Conservation (phyloP, 2,329 filamentous ascomycete genomes). For the Claviceps spartinae region DNA sequence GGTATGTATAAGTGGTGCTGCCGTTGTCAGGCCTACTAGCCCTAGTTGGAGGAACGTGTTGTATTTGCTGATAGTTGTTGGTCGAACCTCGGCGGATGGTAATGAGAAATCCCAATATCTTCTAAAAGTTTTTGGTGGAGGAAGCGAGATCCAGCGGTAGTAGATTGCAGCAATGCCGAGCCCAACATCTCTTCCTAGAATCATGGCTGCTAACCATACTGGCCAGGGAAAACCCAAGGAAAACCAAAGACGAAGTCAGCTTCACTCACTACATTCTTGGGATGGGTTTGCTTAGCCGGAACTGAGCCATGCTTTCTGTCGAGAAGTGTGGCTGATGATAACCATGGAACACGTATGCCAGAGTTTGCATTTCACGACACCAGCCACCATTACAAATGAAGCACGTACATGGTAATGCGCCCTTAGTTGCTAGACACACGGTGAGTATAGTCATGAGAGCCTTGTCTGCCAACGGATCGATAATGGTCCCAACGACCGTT, state of each 20-base stretch:
- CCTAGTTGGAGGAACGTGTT: conserved; percentile 88
- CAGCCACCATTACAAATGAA: background rate
- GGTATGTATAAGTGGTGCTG: conserved; percentile 58
- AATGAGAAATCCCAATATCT: conserved; percentile 97
- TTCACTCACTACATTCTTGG: background rate
- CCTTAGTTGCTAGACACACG: conserved; percentile 71
- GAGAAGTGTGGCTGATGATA: too few species aligned
- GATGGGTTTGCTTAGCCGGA: too few species aligned
- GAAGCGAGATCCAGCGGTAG: conserved; percentile 89
- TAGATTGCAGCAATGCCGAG: conserved; percentile 81
- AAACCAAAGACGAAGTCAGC: background rate
- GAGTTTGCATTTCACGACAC: background rate
- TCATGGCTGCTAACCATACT: conserved; percentile 83
- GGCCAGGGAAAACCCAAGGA: background rate
- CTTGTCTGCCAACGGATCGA: conserved; percentile 97
- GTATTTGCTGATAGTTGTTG: conserved; percentile 74
- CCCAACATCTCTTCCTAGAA: conserved; percentile 76
- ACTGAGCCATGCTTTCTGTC: too few species aligned
- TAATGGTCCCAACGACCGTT: conserved; percentile 87
- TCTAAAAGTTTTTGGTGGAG: conserved; percentile 79
- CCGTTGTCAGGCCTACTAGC: conserved; percentile 72
- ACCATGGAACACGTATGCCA: too few species aligned
- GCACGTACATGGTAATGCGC: conserved; percentile 58
- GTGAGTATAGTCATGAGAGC: conserved; percentile 87
- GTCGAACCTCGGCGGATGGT: conserved; percentile 71